Conservation (phyloP, 441 rosid genomes). For the Codiaeum variegatum region DNA sequence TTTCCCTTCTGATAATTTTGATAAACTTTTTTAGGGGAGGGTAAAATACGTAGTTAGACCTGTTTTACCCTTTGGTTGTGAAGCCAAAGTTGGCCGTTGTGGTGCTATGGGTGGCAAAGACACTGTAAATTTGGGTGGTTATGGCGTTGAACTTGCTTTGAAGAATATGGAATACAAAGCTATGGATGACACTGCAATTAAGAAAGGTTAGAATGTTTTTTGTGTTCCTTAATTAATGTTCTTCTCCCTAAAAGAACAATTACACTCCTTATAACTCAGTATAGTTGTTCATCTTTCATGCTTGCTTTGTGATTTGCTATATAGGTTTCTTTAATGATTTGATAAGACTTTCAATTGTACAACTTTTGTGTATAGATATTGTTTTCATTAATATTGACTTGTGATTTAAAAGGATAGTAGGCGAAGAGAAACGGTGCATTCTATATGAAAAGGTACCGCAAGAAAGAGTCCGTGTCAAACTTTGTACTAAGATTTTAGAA, state of each 20-base stretch:
- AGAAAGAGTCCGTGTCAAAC: neutral
- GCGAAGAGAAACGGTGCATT: neutral
- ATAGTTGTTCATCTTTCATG: neutral
- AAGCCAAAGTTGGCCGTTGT: slow-evolving; percentile 59
- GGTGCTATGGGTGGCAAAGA: slow-evolving; percentile 83
- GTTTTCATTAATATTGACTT: neutral
- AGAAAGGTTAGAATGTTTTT: slow-evolving; percentile 61
- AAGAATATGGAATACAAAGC: slow-evolving; percentile 99
- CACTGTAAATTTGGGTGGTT: slow-evolving; percentile 86
- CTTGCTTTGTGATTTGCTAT: neutral
- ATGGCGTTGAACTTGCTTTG: slow-evolving; percentile 98
- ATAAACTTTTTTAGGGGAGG: slow-evolving; percentile 57
- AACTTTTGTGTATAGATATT: neutral
- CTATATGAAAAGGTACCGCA: neutral
- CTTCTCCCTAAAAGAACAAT: neutral
- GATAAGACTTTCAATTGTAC: neutral
- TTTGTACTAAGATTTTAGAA: neutral
- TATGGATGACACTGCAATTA: slow-evolving; percentile 91
- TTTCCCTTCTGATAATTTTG: slow-evolving; percentile 26
- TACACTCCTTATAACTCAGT: neutral
- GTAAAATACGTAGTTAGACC: slow-evolving; percentile 91
- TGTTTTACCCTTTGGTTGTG: slow-evolving; percentile 88
- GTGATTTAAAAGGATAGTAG: neutral
- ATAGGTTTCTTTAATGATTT: neutral
- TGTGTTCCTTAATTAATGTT: neutral